Conservation (phyloP, 1,284 basidiomycete species). For the Ceratobasidium sp. region DNA sequence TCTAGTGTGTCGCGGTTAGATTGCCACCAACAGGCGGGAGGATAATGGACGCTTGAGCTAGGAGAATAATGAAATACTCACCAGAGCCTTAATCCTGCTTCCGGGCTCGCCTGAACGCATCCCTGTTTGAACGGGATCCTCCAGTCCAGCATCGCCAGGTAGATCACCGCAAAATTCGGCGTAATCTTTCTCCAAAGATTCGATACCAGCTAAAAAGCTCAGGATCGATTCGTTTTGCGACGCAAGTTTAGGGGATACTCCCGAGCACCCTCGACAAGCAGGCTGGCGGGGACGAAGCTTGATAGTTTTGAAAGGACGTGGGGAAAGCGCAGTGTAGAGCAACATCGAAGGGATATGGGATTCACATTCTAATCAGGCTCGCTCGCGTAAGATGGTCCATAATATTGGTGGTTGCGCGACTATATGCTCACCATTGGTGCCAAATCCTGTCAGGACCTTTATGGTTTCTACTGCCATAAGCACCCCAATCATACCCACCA, state of each 20-base stretch:
- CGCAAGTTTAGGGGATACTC: not conserved
- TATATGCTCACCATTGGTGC: constrained; percentile 68
- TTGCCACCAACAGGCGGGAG: not conserved
- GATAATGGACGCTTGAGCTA: not conserved
- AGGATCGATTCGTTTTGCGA: not conserved
- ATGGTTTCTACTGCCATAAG: constrained; percentile 92
- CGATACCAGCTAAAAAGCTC: constrained; percentile 14
- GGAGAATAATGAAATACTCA: constrained; percentile 48
- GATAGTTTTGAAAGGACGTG: constrained; percentile 82
- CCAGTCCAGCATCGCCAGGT: constrained; percentile 52
- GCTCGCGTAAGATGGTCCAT: not conserved
- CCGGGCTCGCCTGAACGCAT: constrained; percentile 55
- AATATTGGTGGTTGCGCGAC: constrained; percentile 23
- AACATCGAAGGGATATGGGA: constrained; percentile 66
- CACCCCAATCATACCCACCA: constrained; percentile 92
- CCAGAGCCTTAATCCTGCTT: constrained; percentile 64
- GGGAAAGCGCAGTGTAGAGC: constrained; percentile 75
- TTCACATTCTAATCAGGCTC: constrained; percentile 68
- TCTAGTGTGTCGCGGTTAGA: constrained; percentile 51
- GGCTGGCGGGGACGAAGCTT: constrained; percentile 76
- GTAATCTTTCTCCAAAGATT: constrained; percentile 60
- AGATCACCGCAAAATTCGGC: constrained; percentile 80
- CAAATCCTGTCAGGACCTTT: constrained; percentile 72
- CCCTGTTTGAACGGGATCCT: constrained; percentile 71
- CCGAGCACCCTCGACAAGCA: constrained; percentile 48